Evolutionary conservation across 2,329 filamentous ascomycete species (phyloP).

Genomic region (Clarireedia hainanense): DNA sequence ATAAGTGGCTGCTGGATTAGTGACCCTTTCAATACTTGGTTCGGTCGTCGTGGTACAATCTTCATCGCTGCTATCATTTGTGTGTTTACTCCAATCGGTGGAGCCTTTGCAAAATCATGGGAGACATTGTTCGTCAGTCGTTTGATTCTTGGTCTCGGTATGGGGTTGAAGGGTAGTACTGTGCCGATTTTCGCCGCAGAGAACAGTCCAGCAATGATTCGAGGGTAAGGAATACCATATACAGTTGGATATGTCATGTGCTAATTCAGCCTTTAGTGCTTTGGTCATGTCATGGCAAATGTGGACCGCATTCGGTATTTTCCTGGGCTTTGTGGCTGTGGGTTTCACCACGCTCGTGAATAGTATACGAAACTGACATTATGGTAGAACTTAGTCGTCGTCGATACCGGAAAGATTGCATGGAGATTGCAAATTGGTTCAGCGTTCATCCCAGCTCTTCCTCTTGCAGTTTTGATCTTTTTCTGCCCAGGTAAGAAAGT

Average conservation of each 20-base stretch:
- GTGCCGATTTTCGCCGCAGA: constrained; percentile 46
- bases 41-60: constrained; percentile 63
- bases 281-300: constrained; percentile 81
- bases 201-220: constrained; percentile 42
- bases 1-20: constrained; percentile 55
- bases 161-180: constrained; percentile 46
- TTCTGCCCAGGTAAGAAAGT: constrained; percentile 41
- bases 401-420: constrained; percentile 45
- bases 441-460: constrained; percentile 53
- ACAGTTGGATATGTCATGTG: background rate
- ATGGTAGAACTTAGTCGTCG: constrained; percentile 34
- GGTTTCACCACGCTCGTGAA: background rate
- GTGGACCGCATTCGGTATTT: constrained; percentile 57
- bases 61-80: constrained; percentile 63
- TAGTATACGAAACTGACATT: background rate
- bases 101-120: constrained; percentile 51
- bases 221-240: constrained; percentile 25
- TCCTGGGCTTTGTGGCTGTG: constrained; percentile 34
- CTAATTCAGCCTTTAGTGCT: constrained; percentile 31
- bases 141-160: constrained; percentile 50
- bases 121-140: constrained; percentile 45
- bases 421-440: constrained; percentile 59
- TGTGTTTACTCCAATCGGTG: constrained; percentile 47
- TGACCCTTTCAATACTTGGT: constrained; percentile 54
- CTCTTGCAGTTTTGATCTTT: constrained; percentile 52